Evolutionary conservation across 129 eudicot genomes (phyloP).

Genomic region (Chrysanthemum seticuspe): DNA sequence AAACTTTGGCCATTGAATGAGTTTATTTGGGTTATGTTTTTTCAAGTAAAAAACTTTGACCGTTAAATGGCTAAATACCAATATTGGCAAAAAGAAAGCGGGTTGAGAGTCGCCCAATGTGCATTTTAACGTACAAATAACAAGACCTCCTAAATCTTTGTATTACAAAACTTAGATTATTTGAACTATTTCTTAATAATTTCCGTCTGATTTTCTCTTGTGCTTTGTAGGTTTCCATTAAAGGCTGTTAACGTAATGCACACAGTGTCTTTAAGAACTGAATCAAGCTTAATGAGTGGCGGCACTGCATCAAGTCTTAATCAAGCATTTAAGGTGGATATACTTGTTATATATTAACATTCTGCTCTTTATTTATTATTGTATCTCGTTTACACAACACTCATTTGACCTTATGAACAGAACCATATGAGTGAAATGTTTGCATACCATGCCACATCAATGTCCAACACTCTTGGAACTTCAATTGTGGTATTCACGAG

Average conservation of each 20-base stretch:
- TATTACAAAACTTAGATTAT: not conserved
- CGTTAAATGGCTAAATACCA: no score
- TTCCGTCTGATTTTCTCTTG: not conserved
- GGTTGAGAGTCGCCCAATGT: no score
- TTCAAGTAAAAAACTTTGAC: no score
- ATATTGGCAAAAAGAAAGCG: no score
- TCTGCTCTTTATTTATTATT: not conserved
- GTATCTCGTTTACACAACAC: not conserved
- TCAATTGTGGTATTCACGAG: constrained; percentile 94
- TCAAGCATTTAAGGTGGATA: constrained; percentile 70
- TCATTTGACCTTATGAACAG: constrained; percentile 40
- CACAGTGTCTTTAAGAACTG: constrained; percentile 88
- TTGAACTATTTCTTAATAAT: not conserved
- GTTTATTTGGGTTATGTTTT: no score
- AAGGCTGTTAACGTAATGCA: constrained; percentile 99
- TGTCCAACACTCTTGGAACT: constrained; percentile 97
- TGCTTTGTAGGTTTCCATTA: constrained; percentile 71
- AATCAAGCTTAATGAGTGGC: constrained; percentile 70
- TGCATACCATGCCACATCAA: constrained; percentile 94
- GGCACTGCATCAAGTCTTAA: constrained; percentile 69
- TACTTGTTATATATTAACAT: not conserved
- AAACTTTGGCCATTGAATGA: no score
- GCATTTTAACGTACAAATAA: no score
- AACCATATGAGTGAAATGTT: constrained; percentile 99
- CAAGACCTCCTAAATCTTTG: no score